These are phyloP conservation scores for Pythium aphanidermatum DNA, from an alignment of 352 stramenopile species.

Conservation along the genomic window DNA sequence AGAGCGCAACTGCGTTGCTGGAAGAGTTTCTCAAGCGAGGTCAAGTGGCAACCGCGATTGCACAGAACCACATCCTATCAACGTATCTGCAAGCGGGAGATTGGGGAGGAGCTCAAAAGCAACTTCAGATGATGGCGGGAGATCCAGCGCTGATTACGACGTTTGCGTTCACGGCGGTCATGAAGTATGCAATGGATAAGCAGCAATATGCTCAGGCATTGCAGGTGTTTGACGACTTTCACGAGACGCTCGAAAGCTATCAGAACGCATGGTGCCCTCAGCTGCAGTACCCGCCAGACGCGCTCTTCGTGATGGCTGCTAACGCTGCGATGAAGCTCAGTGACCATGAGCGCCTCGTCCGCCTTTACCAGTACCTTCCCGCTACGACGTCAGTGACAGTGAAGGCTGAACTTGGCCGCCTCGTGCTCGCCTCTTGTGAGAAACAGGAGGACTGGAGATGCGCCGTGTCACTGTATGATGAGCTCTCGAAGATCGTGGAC, in stretches of 20 bases:
- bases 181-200: constrained; percentile 54
- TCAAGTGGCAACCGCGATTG: constrained; percentile 46
- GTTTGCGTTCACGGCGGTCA: constrained; percentile 67
- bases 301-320: constrained; percentile 57
- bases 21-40: constrained; percentile 57
- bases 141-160: constrained; percentile 43
- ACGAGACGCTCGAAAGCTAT: constrained; percentile 37
- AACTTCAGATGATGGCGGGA: constrained; percentile 42
- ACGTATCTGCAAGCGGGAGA: constrained; percentile 59
- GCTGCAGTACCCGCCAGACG: constrained; percentile 59
- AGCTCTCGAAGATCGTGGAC: constrained; percentile 48
- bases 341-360: constrained; percentile 56
- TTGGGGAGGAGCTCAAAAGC: constrained; percentile 29
- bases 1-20: constrained; percentile 37
- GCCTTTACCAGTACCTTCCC: constrained; percentile 47
- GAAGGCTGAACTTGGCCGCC: constrained; percentile 38
- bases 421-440: constrained; percentile 57
- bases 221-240: constrained; percentile 54
- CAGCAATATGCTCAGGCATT: constrained; percentile 37
- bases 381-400: constrained; percentile 46
- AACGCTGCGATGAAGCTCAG: constrained; percentile 33
- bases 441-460: constrained; percentile 60
- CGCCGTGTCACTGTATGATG: constrained; percentile 72
- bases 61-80: constrained; percentile 73
- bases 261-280: constrained; percentile 44